Percentiles rank a stretch among this genome's conserved stretches.
Conservation (phyloP, 2,329 filamentous ascomycete species). For the Phyllosticta capitalensis region DNA sequence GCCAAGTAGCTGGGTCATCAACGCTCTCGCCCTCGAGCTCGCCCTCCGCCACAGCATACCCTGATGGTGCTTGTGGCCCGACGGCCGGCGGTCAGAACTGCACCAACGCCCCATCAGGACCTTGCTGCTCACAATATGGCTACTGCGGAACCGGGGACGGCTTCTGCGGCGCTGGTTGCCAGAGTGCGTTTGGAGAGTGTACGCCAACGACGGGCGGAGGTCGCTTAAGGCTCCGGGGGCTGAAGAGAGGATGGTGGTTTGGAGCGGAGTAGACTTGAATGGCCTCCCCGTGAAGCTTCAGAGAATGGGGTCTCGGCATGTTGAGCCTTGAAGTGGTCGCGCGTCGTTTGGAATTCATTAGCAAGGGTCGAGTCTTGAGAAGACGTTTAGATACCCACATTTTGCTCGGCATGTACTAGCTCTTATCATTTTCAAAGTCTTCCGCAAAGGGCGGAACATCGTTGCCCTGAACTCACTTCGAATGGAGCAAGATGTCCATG, state of each 20-base stretch:
- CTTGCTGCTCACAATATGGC: conserved; percentile 3
- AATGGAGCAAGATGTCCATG: too few species aligned
- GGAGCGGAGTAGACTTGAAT: not conserved
- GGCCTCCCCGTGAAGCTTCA: not conserved
- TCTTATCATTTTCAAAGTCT: not conserved
- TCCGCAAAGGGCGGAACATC: too few species aligned
- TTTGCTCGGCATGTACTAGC: not conserved
- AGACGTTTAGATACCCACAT: not conserved
- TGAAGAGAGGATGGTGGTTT: not conserved
- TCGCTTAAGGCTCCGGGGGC: not conserved
- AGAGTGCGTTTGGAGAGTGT: not conserved
- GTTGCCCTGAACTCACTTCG: too few species aligned
- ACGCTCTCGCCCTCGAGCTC: not conserved
- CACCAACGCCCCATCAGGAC: not conserved
- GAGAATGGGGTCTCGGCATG: not conserved
- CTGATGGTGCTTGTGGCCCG: not conserved
- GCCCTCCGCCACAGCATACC: not conserved
- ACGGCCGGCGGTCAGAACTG: not conserved
- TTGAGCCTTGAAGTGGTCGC: not conserved
- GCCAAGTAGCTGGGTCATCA: not conserved
- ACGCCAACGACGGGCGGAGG: not conserved
- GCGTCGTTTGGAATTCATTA: not conserved
- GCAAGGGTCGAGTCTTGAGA: not conserved
- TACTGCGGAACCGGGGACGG: not conserved
- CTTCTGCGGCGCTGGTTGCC: not conserved